Evolutionary conservation across 2,329 filamentous ascomycete species (phyloP).

Genomic region (Didymella segeticola): DNA sequence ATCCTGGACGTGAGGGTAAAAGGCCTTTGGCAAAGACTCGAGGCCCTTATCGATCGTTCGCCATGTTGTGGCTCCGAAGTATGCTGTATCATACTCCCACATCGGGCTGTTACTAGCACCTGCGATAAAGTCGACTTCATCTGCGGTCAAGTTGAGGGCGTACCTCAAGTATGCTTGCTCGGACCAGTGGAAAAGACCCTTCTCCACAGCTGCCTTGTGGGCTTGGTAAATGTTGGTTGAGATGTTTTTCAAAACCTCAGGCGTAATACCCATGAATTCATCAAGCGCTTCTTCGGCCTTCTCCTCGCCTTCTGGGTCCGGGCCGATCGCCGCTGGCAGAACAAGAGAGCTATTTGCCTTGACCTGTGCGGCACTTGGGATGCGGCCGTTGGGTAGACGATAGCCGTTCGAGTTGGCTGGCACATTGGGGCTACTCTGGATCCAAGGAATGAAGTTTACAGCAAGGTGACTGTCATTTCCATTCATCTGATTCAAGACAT

Average conservation of each 20-base stretch:
- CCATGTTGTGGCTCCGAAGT: constrained; percentile 67
- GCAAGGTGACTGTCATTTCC: constrained; percentile 54
- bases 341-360: constrained; percentile 35
- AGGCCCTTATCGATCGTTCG: constrained; percentile 69
- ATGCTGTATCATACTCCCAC: constrained; percentile 58
- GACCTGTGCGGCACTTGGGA: constrained; percentile 41
- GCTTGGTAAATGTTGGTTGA: constrained; percentile 57
- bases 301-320: constrained; percentile 28
- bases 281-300: constrained; percentile 30
- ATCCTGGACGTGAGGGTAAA: constrained; percentile 66
- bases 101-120: constrained; percentile 55
- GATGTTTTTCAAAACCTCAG: constrained; percentile 49
- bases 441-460: constrained; percentile 69
- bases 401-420: constrained; percentile 51
- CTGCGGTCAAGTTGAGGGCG: constrained; percentile 62
- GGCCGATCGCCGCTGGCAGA: constrained; percentile 20
- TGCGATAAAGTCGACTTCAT: constrained; percentile 57
- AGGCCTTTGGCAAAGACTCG: constrained; percentile 66
- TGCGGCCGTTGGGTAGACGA: constrained; percentile 43
- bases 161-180: constrained; percentile 69
- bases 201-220: constrained; percentile 61
- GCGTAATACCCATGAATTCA: constrained; percentile 27
- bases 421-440: constrained; percentile 63
- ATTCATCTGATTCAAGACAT: constrained; percentile 67
- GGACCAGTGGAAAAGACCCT: constrained; percentile 68